Percentiles rank a stretch among this genome's conserved stretches.
phyloP scores from a whole-genome alignment of 2,329 filamentous ascomycete genomes.

The Sarocladiaceae sp. region DNA sequence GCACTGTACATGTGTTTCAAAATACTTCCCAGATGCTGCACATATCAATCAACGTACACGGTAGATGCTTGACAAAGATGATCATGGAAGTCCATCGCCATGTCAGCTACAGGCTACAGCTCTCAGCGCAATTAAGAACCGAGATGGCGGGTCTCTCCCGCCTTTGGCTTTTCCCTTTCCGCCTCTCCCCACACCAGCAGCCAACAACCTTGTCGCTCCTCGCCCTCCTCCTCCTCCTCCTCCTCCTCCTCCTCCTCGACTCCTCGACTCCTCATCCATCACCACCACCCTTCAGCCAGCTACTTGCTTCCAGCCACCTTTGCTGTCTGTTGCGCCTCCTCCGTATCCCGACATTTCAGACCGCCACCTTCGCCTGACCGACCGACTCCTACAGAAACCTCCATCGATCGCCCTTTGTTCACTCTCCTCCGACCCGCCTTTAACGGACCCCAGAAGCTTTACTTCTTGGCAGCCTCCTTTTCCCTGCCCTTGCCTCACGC shows the following conservation, averaged over 20 bases:
- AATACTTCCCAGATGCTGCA: too few species aligned
- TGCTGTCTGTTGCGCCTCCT: not conserved
- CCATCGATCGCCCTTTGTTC: not conserved
- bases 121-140: not conserved
- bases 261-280: not conserved
- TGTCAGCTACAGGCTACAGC: too few species aligned
- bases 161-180: too few species aligned
- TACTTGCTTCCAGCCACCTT: not conserved
- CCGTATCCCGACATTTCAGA: not conserved
- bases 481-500: too few species aligned
- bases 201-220: not conserved
- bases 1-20: too few species aligned
- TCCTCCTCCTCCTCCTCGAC: not conserved
- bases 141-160: slow-evolving; percentile 1
- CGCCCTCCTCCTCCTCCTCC: not conserved
- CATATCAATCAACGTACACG: too few species aligned
- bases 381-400: not conserved
- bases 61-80: too few species aligned
- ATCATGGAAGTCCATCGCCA: not conserved
- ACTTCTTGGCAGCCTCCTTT: slow-evolving; percentile 5
- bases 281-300: not conserved
- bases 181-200: not conserved
- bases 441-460: too few species aligned
- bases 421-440: too few species aligned
- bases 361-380: not conserved